These are phyloP conservation scores for Colletotrichum tropicicola DNA, from an alignment of 2,329 filamentous ascomycete species.

Conservation along the genomic window DNA sequence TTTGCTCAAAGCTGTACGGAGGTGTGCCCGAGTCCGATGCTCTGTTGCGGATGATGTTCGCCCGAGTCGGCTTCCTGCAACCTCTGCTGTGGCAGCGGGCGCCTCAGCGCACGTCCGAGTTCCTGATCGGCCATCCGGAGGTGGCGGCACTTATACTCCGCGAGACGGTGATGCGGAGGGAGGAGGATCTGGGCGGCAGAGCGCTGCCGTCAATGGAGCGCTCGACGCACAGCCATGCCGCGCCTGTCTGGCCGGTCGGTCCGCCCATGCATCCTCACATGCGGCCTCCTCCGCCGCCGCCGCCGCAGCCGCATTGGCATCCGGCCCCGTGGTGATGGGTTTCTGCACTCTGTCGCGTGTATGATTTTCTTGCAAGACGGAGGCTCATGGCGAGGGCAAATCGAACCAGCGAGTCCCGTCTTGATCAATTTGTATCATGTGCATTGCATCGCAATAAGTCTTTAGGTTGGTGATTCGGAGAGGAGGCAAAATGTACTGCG, in stretches of 20 bases:
- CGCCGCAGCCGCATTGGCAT: slow-evolving; percentile 25
- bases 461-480: no score
- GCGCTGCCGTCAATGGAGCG: slow-evolving; percentile 55
- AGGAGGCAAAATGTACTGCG: background rate
- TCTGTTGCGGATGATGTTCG: slow-evolving; percentile 57
- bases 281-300: slow-evolving; percentile 22
- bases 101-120: slow-evolving; percentile 50
- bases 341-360: no score
- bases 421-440: background rate
- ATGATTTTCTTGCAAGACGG: no score
- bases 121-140: slow-evolving; percentile 54
- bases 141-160: slow-evolving; percentile 55
- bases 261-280: slow-evolving; percentile 23
- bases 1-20: slow-evolving; percentile 52
- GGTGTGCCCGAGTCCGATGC: slow-evolving; percentile 53
- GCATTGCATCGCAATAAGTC: background rate
- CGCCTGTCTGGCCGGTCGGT: slow-evolving; percentile 13
- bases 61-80: slow-evolving; percentile 58
- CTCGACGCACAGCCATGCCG: slow-evolving; percentile 1
- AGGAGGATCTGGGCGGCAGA: slow-evolving; percentile 45
- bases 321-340: background rate
- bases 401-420: background rate
- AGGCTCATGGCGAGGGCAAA: background rate
- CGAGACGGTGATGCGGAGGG: slow-evolving; percentile 54
- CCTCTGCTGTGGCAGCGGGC: slow-evolving; percentile 51